phyloP scores from a whole-genome alignment of 371 early-diverging fungal genomes.

The Mortierella sp. region DNA sequence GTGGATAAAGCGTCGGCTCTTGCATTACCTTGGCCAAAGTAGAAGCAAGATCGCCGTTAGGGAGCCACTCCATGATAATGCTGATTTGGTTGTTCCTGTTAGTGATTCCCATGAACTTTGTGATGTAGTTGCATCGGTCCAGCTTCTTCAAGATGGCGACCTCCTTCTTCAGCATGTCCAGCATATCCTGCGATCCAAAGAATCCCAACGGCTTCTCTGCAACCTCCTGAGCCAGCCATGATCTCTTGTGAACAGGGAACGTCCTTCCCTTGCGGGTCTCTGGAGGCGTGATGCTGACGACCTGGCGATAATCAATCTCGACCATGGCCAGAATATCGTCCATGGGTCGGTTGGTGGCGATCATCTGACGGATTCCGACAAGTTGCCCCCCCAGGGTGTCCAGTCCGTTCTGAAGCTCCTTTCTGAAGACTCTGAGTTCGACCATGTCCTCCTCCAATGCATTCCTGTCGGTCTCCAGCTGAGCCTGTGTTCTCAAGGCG shows the following conservation, averaged over 20 bases:
- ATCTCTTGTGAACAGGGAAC: constrained; percentile 53
- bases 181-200: constrained; percentile 54
- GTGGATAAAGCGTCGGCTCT: not conserved
- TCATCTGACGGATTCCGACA: constrained; percentile 55
- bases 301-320: constrained; percentile 47
- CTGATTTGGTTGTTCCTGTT: constrained; percentile 50
- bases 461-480: constrained; percentile 52
- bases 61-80: constrained; percentile 57
- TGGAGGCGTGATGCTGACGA: constrained; percentile 42
- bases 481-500: constrained; percentile 48
- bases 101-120: constrained; percentile 54
- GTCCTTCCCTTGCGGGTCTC: constrained; percentile 54
- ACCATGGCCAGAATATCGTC: constrained; percentile 53
- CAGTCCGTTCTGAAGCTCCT: constrained; percentile 51
- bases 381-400: constrained; percentile 52
- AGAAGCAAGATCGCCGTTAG: constrained; percentile 48
- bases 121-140: constrained; percentile 55
- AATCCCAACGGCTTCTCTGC: constrained; percentile 55
- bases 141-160: constrained; percentile 59
- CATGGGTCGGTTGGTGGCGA: constrained; percentile 49
- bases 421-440: constrained; percentile 44
- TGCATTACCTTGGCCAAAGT: constrained; percentile 35
- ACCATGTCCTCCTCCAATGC: constrained; percentile 56
- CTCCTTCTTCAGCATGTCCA: constrained; percentile 54
- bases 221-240: constrained; percentile 55